Percentiles rank a stretch among this genome's conserved stretches.
These are phyloP conservation scores for Fusarium acutatum DNA, from an alignment of 2,329 filamentous ascomycete species.

Conservation along the genomic window DNA sequence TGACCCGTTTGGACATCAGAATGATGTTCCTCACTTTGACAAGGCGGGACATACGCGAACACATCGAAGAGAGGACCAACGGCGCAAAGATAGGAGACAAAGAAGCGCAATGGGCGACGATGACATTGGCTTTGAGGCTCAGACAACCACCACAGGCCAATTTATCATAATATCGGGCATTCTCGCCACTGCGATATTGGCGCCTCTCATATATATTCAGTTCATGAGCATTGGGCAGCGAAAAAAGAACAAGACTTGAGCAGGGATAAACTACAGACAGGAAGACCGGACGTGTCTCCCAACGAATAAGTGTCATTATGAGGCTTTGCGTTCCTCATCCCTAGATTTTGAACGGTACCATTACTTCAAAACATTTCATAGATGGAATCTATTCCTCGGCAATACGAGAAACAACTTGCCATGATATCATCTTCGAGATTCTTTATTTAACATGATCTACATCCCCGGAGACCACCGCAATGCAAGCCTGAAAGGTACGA, in stretches of 20 bases:
- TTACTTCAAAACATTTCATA: not conserved
- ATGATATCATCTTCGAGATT: slow-evolving; percentile 39
- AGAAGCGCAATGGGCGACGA: slow-evolving; percentile 52
- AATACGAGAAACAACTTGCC: not conserved
- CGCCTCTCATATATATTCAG: slow-evolving; percentile 54
- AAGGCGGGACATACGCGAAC: slow-evolving; percentile 75
- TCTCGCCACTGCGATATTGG: slow-evolving; percentile 55
- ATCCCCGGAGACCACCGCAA: slow-evolving; percentile 44
- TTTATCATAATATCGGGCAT: slow-evolving; percentile 62
- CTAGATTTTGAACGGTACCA: not conserved
- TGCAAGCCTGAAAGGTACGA: slow-evolving; percentile 45
- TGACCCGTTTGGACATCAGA: slow-evolving; percentile 54
- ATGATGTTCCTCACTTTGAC: slow-evolving; percentile 82
- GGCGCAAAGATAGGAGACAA: slow-evolving; percentile 48
- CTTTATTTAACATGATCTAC: slow-evolving; percentile 44
- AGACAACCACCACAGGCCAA: slow-evolving; percentile 53
- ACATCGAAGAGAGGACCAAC: slow-evolving; percentile 69
- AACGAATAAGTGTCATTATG: not conserved
- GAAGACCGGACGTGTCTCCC: not conserved
- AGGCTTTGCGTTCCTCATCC: not conserved
- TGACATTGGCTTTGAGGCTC: slow-evolving; percentile 51
- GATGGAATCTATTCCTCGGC: not conserved
- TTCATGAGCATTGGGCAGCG: slow-evolving; percentile 47
- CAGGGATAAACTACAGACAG: not conserved
- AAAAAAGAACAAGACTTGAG: slow-evolving; percentile 36